Percentiles rank a stretch among this genome's conserved stretches.
phyloP scores from a whole-genome alignment of 2,329 filamentous ascomycete genomes.

The Pochonia chlamydosporia region DNA sequence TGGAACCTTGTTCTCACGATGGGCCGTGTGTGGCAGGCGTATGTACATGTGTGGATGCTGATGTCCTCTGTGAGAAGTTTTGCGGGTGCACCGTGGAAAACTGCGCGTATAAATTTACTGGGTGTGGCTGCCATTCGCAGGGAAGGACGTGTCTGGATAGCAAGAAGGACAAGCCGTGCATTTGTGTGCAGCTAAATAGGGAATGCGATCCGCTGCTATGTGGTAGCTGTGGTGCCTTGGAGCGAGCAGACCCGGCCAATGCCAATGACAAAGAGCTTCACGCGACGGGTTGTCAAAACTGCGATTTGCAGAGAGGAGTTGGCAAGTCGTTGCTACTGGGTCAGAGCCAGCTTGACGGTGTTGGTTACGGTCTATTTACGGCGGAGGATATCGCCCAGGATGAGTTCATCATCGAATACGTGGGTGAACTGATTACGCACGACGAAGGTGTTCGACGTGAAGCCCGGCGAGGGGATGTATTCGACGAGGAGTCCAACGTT shows the following conservation, averaged over 20 bases:
- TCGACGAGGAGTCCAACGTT: conserved; percentile 53
- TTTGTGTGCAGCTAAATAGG: conserved; percentile 65
- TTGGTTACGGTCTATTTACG: conserved; percentile 71
- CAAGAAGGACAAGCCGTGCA: conserved; percentile 56
- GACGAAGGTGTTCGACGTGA: conserved; percentile 66
- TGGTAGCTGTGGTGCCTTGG: conserved; percentile 59
- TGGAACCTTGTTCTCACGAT: conserved; percentile 63
- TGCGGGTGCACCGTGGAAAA: conserved; percentile 57
- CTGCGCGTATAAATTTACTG: conserved; percentile 60
- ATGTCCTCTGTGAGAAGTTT: conserved; percentile 66
- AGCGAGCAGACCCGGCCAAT: conserved; percentile 65
- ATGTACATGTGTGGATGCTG: conserved; percentile 58
- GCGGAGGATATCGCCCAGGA: conserved; percentile 60
- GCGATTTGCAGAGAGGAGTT: conserved; percentile 61
- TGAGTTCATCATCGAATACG: conserved; percentile 77
- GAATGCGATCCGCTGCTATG: conserved; percentile 80
- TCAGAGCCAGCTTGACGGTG: conserved; percentile 59
- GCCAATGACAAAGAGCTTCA: conserved; percentile 52
- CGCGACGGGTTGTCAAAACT: conserved; percentile 63
- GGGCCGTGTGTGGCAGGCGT: conserved; percentile 56
- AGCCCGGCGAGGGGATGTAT: conserved; percentile 52
- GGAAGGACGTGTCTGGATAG: conserved; percentile 55
- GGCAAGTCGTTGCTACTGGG: conserved; percentile 63
- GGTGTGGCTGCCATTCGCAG: conserved; percentile 55
- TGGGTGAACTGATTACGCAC: conserved; percentile 68